phyloP scores from a whole-genome alignment of 1,139 yeast species.

The Candida neerlandica region DNA sequence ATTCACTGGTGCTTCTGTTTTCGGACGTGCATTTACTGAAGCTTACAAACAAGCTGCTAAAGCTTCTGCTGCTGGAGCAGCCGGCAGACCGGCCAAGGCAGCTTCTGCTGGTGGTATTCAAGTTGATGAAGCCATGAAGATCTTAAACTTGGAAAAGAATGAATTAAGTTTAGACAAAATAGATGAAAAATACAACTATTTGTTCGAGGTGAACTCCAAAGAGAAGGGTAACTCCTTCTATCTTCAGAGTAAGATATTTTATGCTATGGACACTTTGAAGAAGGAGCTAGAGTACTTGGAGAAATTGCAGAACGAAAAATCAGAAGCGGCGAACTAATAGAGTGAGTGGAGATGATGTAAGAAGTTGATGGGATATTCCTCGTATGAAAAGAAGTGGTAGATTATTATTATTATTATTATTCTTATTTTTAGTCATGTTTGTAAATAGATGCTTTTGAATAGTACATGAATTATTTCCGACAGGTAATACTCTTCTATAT shows the following conservation, averaged over 20 bases:
- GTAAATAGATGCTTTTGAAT: constrained; percentile 1
- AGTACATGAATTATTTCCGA: background rate
- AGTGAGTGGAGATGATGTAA: background rate
- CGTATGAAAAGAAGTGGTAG: background rate
- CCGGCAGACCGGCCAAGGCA: constrained; percentile 54
- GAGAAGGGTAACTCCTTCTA: constrained; percentile 95
- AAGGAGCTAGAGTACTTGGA: constrained; percentile 50
- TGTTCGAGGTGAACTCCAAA: constrained; percentile 86
- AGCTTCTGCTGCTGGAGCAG: constrained; percentile 63
- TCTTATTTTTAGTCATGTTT: background rate
- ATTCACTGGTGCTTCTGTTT: constrained; percentile 92
- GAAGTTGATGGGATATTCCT: background rate
- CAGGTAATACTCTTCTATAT: too few relatives aligned
- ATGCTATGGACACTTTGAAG: constrained; percentile 56
- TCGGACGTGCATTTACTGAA: constrained; percentile 95
- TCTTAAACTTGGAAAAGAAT: constrained; percentile 71
- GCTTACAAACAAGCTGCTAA: constrained; percentile 97
- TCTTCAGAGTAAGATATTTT: constrained; percentile 85
- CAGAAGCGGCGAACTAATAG: constrained; percentile 11
- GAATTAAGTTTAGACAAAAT: constrained; percentile 62
- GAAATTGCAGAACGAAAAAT: constrained; percentile 31
- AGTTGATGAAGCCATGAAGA: constrained; percentile 88
- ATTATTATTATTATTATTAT: background rate
- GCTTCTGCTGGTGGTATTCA: constrained; percentile 72
- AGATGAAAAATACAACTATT: constrained; percentile 74